A percentile compares a stretch with the other conserved stretches of the same genome.
phyloP scores from a whole-genome alignment of 2,329 filamentous ascomycete genomes.

The Tolypocladium album region DNA sequence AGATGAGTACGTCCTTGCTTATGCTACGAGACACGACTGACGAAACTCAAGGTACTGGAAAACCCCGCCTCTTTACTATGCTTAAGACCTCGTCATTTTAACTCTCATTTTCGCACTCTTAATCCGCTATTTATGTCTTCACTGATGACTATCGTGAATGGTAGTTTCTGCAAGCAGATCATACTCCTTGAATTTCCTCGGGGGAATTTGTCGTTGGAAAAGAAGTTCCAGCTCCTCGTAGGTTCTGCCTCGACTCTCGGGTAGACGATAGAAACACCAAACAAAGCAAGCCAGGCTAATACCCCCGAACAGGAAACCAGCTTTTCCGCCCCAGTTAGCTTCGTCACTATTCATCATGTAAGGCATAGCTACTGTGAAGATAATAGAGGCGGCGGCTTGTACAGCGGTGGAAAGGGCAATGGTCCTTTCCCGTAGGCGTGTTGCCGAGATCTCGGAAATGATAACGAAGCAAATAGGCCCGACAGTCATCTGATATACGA shows the following conservation, averaged over 20 bases:
- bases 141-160: not conserved
- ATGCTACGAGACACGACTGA: too few species aligned
- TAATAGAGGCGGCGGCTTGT: constrained; percentile 12
- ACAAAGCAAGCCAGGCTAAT: constrained; percentile 11
- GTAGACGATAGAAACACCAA: constrained; percentile 17
- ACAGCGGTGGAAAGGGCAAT: constrained; percentile 18
- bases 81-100: too few species aligned
- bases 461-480: constrained; percentile 31
- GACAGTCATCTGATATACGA: constrained; percentile 28
- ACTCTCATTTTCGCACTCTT: too few species aligned
- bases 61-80: too few species aligned
- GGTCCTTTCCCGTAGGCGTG: constrained; percentile 20
- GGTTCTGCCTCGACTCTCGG: constrained; percentile 16
- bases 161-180: constrained; percentile 7
- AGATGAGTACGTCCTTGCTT: too few species aligned
- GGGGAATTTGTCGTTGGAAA: constrained; percentile 10
- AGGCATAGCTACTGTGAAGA: constrained; percentile 15
- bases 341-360: constrained; percentile 21
- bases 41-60: too few species aligned
- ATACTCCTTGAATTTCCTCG: constrained; percentile 7
- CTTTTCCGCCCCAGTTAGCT: constrained; percentile 20
- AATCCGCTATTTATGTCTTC: not conserved
- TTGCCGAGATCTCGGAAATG: constrained; percentile 26
- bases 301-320: constrained; percentile 18
- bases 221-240: constrained; percentile 21